Evolutionary conservation across 371 early-diverging fungal species (phyloP), one percentile per base, ranked within the genome.

Genomic region (Coemansia sp.): DNA sequence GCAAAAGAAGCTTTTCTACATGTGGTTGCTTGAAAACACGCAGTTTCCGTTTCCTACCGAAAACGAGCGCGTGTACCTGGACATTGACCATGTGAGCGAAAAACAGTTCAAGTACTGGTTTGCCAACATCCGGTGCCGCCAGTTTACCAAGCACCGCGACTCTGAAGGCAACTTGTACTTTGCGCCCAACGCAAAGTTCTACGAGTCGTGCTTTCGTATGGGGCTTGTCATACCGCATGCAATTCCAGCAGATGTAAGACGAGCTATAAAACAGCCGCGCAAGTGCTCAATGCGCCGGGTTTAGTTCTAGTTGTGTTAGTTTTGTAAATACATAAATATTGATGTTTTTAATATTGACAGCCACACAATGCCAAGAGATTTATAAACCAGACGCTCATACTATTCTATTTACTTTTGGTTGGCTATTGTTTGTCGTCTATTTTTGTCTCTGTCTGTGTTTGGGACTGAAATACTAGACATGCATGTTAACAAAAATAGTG

Each of bases 81-180:
- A 45, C 0, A 34, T 66, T 16, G 71, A 71, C 48, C 29, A 22
- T 29, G 60, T 71, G 13, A 47, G 31, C 22, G 67, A 71, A 58
- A 59, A 63, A 22, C 66, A 71, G 40, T 71, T 71, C 60, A 62
- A 63, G 60, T 71, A 71, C 50, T 71, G 71, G 71, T 71, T 71
- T 67, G 71, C 71, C 47, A 71, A 71, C 56, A 66, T 71, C 42
- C 71, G 71, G 47, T 63, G 71, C 55, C 71, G 71, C 37, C 71
- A 71, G 55, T 71, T 71, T 24, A 40, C 51, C 54, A 71, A 71
- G 55, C 63, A 63, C 39, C 57, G 71, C 2, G 53, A 58, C 26
- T 2, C 34, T 31, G 58, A 66, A 18, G 71, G 67, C 26, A 53
- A 55, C 11, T 47, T 62, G 27, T 67, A 45, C 42, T 71, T 71